phyloP scores from a whole-genome alignment of 129 eudicot species.

The Calendula officinalis region DNA sequence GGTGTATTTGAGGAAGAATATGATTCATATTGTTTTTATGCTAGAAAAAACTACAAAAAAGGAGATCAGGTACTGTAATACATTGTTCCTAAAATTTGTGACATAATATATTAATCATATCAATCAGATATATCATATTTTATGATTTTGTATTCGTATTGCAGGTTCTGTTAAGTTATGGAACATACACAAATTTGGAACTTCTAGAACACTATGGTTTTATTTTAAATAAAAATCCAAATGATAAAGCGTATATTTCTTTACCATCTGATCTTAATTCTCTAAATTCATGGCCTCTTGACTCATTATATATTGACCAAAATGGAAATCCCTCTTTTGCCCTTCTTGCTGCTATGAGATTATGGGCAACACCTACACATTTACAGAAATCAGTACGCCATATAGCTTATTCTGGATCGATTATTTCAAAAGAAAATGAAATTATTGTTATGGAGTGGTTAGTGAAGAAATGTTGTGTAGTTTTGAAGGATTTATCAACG shows the following conservation, averaged over 20 bases:
- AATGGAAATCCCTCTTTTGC: slow-evolving; percentile 82
- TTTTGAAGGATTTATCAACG: slow-evolving; percentile 44
- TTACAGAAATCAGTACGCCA: slow-evolving; percentile 55
- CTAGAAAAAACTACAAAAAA: slow-evolving; percentile 59
- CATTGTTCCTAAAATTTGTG: slow-evolving; percentile 1
- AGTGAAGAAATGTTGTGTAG: slow-evolving; percentile 40
- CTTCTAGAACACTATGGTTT: slow-evolving; percentile 96
- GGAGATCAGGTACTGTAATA: slow-evolving; percentile 72
- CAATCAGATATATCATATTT: background rate
- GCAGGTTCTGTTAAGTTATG: slow-evolving; percentile 94
- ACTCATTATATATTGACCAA: slow-evolving; percentile 63
- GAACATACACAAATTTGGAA: slow-evolving; percentile 88
- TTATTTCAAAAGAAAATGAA: slow-evolving; percentile 66
- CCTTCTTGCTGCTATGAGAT: slow-evolving; percentile 60
- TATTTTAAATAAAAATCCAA: slow-evolving; percentile 63
- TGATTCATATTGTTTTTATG: slow-evolving; percentile 72
- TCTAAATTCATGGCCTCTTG: slow-evolving; percentile 64
- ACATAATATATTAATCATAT: background rate
- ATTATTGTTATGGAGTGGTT: slow-evolving; percentile 62
- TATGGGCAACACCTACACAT: slow-evolving; percentile 81
- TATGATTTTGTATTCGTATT: slow-evolving; percentile 1
- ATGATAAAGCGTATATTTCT: slow-evolving; percentile 72
- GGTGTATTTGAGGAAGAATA: slow-evolving; percentile 70
- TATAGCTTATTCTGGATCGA: slow-evolving; percentile 61
- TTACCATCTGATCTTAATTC: slow-evolving; percentile 55